Conservation (phyloP, 805 yeast genomes). For the Torulaspora franciscae region DNA sequence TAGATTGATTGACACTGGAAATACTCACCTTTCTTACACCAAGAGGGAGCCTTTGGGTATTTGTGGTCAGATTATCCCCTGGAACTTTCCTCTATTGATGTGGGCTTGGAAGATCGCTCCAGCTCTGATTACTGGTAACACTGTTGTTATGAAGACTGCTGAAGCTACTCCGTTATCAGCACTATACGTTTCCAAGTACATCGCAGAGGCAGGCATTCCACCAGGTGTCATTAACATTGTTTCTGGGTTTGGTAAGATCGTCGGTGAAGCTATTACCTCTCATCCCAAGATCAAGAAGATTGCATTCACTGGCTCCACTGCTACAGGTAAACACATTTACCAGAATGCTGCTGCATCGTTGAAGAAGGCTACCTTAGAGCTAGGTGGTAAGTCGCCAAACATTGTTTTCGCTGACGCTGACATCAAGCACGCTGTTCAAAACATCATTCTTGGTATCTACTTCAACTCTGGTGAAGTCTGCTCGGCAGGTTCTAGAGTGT, state of each 20-base stretch:
- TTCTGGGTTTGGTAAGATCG: constrained; percentile 79
- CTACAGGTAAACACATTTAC: constrained; percentile 80
- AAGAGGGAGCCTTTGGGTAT: constrained; percentile 91
- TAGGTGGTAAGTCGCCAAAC: constrained; percentile 96
- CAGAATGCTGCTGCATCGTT: constrained; percentile 72
- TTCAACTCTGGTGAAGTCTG: constrained; percentile 95
- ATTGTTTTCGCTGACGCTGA: constrained; percentile 84
- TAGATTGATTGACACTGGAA: constrained; percentile 67
- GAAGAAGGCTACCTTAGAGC: constrained; percentile 88
- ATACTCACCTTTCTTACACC: constrained; percentile 68
- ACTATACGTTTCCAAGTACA: constrained; percentile 61
- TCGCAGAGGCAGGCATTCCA: constrained; percentile 83
- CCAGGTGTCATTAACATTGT: constrained; percentile 85
- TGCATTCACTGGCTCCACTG: constrained; percentile 94
- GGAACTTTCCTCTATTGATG: constrained; percentile 96
- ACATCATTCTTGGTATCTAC: constrained; percentile 77
- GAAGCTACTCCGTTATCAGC: constrained; percentile 91
- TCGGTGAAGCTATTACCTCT: constrained; percentile 73
- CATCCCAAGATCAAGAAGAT: constrained; percentile 83
- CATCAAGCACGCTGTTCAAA: constrained; percentile 66
- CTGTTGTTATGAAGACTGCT: constrained; percentile 83
- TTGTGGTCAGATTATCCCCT: constrained; percentile 92
- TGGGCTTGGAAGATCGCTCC: constrained; percentile 95
- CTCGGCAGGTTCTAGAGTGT: constrained; percentile 89
- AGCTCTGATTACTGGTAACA: constrained; percentile 85